phyloP scores from a whole-genome alignment of 305 asterid species.

The Euphrasia arctica region DNA sequence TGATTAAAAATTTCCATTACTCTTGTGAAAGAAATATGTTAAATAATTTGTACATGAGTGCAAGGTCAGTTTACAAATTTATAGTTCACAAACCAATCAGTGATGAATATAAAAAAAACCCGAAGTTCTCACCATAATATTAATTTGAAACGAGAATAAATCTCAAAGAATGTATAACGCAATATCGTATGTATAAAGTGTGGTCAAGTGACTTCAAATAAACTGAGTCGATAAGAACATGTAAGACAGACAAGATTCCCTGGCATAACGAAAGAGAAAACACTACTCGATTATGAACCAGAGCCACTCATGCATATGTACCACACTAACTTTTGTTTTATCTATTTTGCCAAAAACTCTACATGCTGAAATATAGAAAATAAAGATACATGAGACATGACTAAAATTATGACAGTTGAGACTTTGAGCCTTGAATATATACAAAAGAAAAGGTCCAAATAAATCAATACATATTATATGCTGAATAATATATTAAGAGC shows the following conservation, averaged over 20 bases:
- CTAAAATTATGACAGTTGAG: not conserved
- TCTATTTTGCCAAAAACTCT: not conserved
- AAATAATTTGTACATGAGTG: not conserved
- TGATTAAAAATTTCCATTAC: too few species aligned
- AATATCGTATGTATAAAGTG: slow-evolving; percentile 5
- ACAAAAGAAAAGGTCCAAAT: not conserved
- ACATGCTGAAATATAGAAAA: slow-evolving; percentile 2
- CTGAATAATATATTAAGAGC: slow-evolving; percentile 19
- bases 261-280: slow-evolving; percentile 2
- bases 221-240: slow-evolving; percentile 4
- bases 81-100: not conserved
- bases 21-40: too few species aligned
- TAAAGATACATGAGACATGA: not conserved
- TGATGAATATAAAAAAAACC: not conserved
- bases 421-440: not conserved
- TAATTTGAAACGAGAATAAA: not conserved
- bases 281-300: slow-evolving; percentile 15
- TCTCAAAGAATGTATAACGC: not conserved
- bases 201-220: slow-evolving; percentile 9
- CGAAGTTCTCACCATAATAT: not conserved
- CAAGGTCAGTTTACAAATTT: not conserved
- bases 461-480: not conserved
- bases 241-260: not conserved
- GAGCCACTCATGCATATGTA: not conserved
- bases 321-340: not conserved